Evolutionary conservation across 805 yeast species (phyloP).

Genomic region (Diddensiella caesifluorescens): DNA sequence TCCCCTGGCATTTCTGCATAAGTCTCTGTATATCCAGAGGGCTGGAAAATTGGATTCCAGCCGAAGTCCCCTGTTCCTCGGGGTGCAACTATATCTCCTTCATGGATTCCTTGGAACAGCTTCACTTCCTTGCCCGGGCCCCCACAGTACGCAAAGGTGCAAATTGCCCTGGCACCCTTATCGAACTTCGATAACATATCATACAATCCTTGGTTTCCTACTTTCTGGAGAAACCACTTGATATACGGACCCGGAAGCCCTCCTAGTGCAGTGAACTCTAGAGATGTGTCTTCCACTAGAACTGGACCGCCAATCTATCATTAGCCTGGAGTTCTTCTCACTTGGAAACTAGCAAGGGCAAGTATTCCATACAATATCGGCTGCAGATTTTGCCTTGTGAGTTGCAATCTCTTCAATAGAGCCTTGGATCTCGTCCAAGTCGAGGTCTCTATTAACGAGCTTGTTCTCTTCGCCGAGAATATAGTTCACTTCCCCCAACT

Average conservation of each 20-base stretch:
- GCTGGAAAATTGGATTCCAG: conserved; percentile 90
- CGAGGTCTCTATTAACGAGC: conserved; percentile 63
- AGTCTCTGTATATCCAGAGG: conserved; percentile 65
- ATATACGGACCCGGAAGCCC: conserved; percentile 92
- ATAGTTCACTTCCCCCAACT: conserved; percentile 76
- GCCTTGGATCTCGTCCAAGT: conserved; percentile 89
- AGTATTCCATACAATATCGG: conserved; percentile 37
- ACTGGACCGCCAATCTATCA: conserved; percentile 63
- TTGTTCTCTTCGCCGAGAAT: conserved; percentile 45
- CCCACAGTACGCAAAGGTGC: conserved; percentile 87
- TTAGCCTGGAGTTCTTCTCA: not conserved
- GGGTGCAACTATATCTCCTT: conserved; percentile 70
- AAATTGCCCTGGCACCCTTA: conserved; percentile 79
- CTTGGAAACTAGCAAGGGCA: not conserved
- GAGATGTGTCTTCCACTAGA: conserved; percentile 90
- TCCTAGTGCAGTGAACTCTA: conserved; percentile 74
- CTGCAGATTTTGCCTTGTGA: conserved; percentile 75
- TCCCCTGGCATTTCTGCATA: conserved; percentile 85
- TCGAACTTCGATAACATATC: conserved; percentile 76
- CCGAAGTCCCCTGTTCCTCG: conserved; percentile 85
- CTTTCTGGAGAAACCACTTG: conserved; percentile 64
- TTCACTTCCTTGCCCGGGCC: conserved; percentile 70
- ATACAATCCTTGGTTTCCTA: conserved; percentile 74
- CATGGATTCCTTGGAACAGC: conserved; percentile 78
- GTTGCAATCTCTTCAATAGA: conserved; percentile 72